These are phyloP conservation scores for Brassica balearica DNA, from an alignment of 441 rosid species.

Conservation along the genomic window DNA sequence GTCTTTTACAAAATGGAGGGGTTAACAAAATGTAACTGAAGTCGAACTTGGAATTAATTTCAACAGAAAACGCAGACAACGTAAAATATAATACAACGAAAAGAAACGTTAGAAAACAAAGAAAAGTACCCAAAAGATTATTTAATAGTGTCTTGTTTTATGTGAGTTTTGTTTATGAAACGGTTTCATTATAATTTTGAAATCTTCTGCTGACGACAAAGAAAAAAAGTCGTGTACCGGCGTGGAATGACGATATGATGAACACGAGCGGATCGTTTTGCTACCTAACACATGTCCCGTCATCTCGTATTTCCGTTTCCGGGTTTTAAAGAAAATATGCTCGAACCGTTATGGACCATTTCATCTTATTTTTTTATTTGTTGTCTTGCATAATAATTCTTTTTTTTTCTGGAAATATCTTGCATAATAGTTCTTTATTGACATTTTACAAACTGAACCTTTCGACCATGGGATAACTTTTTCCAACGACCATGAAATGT, in stretches of 20 bases:
- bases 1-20: neutral
- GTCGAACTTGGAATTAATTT: constrained; percentile 15
- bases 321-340: constrained; percentile 33
- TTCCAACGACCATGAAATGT: neutral
- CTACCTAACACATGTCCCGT: constrained; percentile 42
- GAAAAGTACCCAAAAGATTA: constrained; percentile 17
- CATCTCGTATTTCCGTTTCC: constrained; percentile 35
- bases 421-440: neutral
- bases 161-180: constrained; percentile 47
- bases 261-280: constrained; percentile 45
- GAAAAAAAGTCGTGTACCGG: constrained; percentile 21
- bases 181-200: constrained; percentile 45
- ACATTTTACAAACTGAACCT: neutral
- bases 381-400: neutral
- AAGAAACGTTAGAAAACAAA: constrained; percentile 34
- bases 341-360: constrained; percentile 44
- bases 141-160: constrained; percentile 36
- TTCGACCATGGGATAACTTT: neutral
- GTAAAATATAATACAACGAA: constrained; percentile 24
- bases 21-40: constrained; percentile 25
- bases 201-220: constrained; percentile 35
- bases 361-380: neutral
- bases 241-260: constrained; percentile 41
- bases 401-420: too few relatives aligned
- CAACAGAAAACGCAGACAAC: neutral